A percentile compares a stretch with the other conserved stretches of the same genome.
phyloP scores from a whole-genome alignment of 176 grass and related monocot species.

The Oryza rufipogon region DNA sequence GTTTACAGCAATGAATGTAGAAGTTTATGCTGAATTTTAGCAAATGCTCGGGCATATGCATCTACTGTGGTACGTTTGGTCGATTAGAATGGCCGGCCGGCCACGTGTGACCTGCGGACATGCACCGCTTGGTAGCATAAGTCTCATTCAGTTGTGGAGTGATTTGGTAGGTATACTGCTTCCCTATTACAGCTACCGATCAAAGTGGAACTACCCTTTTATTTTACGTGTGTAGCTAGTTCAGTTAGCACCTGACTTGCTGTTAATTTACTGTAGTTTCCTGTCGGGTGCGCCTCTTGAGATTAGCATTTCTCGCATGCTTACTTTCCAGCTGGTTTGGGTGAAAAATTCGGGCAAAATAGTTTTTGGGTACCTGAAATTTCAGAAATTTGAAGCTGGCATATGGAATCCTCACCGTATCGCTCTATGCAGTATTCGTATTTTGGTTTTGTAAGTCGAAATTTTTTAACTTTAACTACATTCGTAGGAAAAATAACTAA shows the following conservation, averaged over 20 bases:
- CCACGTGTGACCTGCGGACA: no score
- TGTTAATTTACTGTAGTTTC: not conserved
- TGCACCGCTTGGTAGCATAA: no score
- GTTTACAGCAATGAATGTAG: not conserved
- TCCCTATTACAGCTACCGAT: not conserved
- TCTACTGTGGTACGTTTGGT: conserved; percentile 10
- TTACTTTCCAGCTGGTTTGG: not conserved
- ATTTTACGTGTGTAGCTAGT: not conserved
- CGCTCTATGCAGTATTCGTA: not conserved
- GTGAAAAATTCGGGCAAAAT: no score
- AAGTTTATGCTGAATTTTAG: not conserved
- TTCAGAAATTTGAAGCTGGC: no score
- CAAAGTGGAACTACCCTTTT: not conserved
- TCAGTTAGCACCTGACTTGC: not conserved
- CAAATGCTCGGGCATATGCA: not conserved
- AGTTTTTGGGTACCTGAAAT: no score
- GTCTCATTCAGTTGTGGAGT: no score
- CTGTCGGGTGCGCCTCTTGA: not conserved
- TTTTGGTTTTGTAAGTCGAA: no score
- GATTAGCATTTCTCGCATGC: not conserved
- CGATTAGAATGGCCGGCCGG: not conserved
- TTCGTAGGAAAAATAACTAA: no score
- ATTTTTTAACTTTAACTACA: no score
- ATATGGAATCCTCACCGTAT: no score
- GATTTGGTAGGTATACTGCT: not conserved